phyloP scores from a whole-genome alignment of 768 basidiomycete genomes.

The Hericium rajendrae region DNA sequence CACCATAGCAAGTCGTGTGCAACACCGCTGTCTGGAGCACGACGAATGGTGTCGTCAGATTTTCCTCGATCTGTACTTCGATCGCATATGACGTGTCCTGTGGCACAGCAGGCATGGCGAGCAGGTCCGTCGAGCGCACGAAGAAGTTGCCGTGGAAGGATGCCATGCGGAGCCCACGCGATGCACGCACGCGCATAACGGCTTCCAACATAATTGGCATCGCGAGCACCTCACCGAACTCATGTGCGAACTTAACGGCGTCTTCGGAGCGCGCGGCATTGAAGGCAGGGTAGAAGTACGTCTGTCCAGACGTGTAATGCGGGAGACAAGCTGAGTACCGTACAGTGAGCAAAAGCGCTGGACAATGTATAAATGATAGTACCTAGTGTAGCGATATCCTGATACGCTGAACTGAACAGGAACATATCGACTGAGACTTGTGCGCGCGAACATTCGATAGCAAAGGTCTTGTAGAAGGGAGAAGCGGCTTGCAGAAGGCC shows the following conservation, averaged over 20 bases:
- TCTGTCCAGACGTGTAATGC: conserved; percentile 96
- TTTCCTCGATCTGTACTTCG: conserved; percentile 48
- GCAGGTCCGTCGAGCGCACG: conserved; percentile 44
- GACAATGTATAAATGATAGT: conserved; percentile 12
- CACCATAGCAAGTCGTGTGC: conserved; percentile 42
- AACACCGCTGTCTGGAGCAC: conserved; percentile 47
- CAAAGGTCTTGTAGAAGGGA: conserved; percentile 96
- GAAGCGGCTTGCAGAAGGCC: conserved; percentile 86
- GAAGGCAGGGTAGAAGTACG: conserved; percentile 97
- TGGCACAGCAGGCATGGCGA: conserved; percentile 47
- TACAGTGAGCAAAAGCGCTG: not conserved
- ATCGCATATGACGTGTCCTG: conserved; percentile 48
- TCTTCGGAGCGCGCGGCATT: conserved; percentile 92
- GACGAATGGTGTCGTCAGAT: conserved; percentile 35
- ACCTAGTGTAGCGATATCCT: conserved; percentile 93
- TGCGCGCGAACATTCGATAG: conserved; percentile 94
- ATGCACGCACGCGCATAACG: conserved; percentile 97
- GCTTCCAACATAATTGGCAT: conserved; percentile 95
- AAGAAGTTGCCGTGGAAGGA: conserved; percentile 57
- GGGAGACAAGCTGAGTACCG: conserved; percentile 66
- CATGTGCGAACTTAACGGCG: conserved; percentile 96
- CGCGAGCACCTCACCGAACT: conserved; percentile 87
- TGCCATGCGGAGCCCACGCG: conserved; percentile 45
- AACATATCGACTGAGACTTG: conserved; percentile 99
- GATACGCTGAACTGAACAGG: conserved; percentile 88